Evolutionary conservation across 108 stramenopile genomes (phyloP).

Genomic region (Tribonema minus): DNA sequence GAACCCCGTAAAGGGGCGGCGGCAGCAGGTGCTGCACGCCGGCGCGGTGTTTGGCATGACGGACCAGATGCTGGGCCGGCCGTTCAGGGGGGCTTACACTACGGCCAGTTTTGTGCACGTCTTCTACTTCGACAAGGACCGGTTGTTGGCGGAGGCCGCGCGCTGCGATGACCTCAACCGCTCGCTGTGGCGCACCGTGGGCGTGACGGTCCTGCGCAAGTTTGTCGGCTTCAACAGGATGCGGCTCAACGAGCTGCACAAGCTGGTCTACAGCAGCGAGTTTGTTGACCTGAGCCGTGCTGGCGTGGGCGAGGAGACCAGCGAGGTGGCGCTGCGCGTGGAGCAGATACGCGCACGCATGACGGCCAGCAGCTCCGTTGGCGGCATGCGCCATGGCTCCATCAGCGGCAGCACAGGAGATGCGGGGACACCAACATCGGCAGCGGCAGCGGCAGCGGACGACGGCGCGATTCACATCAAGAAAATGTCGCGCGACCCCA

Average conservation of each 20-base stretch:
- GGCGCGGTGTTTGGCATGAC: constrained; percentile 18
- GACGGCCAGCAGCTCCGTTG: background rate
- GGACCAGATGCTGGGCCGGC: constrained; percentile 11
- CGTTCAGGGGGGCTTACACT: constrained; percentile 9
- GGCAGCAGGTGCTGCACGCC: constrained; percentile 15
- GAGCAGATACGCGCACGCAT: too few species aligned
- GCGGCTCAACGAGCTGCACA: constrained; percentile 14
- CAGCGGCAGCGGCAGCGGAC: background rate
- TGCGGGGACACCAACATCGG: background rate
- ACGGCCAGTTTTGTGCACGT: constrained; percentile 6
- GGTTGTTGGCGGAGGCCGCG: background rate
- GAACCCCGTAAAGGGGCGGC: too few species aligned
- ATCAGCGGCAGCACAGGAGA: background rate
- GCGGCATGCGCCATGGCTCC: background rate
- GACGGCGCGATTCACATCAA: constrained; percentile 10
- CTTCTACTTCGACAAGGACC: constrained; percentile 13
- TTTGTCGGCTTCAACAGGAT: constrained; percentile 20
- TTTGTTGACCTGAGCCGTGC: constrained; percentile 8
- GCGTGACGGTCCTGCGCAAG: constrained; percentile 5
- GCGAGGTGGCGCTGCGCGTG: too few species aligned
- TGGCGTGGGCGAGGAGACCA: constrained; percentile 7
- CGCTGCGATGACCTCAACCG: constrained; percentile 7
- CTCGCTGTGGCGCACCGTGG: constrained; percentile 6
- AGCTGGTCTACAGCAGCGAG: constrained; percentile 10
- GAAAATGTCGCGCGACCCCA: background rate